These are phyloP conservation scores for Paragyromitra xinjiangensis DNA, from an alignment of 495 filamentous ascomycete genomes.

Conservation along the genomic window DNA sequence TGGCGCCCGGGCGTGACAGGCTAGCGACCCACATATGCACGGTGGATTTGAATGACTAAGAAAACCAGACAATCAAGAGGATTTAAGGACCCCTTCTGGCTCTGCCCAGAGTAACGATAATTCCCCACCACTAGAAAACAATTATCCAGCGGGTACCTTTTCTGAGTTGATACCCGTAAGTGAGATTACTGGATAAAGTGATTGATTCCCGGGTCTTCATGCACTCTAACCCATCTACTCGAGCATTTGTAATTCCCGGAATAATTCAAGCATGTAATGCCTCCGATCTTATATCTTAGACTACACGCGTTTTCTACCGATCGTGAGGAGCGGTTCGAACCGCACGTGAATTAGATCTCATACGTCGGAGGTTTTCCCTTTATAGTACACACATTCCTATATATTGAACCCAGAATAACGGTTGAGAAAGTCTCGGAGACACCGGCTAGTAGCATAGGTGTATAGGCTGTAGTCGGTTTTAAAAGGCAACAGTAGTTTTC, in stretches of 20 bases:
- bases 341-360: not conserved
- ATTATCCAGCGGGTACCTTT: not conserved
- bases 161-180: not conserved
- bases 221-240: not conserved
- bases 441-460: conserved; percentile 13
- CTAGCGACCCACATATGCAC: not conserved
- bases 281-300: conserved; percentile 9
- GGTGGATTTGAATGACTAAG: not conserved
- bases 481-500: conserved; percentile 9
- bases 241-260: conserved; percentile 14
- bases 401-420: conserved; percentile 9
- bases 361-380: not conserved
- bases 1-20: no score
- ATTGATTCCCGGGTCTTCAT: conserved; percentile 1
- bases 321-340: conserved; percentile 2
- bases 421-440: conserved; percentile 37
- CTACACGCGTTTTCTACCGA: conserved; percentile 7
- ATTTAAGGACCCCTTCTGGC: not conserved
- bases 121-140: not conserved
- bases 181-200: not conserved
- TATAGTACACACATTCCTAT: not conserved
- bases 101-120: no score
- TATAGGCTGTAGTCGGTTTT: conserved; percentile 19
- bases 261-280: not conserved
- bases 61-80: not conserved